Evolutionary conservation across 2,329 filamentous ascomycete genomes (phyloP), one percentile per base, ranked within the genome.

Genomic region (Blastomyces silverae): DNA sequence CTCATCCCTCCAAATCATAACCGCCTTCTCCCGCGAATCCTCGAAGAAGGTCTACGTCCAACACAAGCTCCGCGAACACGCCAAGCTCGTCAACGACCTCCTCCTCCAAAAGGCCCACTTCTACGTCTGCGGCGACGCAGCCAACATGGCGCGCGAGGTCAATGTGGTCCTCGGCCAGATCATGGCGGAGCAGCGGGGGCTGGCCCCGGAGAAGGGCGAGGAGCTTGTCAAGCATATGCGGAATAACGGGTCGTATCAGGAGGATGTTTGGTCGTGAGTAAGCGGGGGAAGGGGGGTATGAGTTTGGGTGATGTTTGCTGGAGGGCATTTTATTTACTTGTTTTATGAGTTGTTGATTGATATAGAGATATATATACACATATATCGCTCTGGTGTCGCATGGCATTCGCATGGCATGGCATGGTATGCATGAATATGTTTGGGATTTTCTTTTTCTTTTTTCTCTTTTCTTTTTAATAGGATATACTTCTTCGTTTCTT

Each of bases 161-260:
- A 97, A 95, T 76, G 83, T 88, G 31, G 86, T 91, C n/a, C 83
- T 99, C 55, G 89, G 84, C 34, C 88, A 95, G 75, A 95, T 97
- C 73, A 88, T 99, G 71, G 83, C 92, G 34, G 87, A 92, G 75
- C 85, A 96, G 77, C 86, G 94, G 63, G 89, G 89, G 61, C 84
- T 97, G 65, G 83, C 91, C 1, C 89, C 93, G 72, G 82, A 88
- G 68, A 96, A 96, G 84, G 94, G 87, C 17, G 94, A 99, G 79
- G 93, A 97, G 74, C 88, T 97, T 73, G 92, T 99, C 67, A 99
- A 97, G 85, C 88, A 88, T 72, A 97, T 99, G 93, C 88, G 94
- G 74, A 88, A 90, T 70, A 87, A 89, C 69, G 97, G 96, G 78
- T 91, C 94, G 78, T 99, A 99, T 82, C 95, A 99, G 84, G 94